A percentile compares a stretch with the other conserved stretches of the same genome.
These are phyloP conservation scores for Usnea hakonensis DNA, from an alignment of 495 filamentous ascomycete species.

Conservation along the genomic window DNA sequence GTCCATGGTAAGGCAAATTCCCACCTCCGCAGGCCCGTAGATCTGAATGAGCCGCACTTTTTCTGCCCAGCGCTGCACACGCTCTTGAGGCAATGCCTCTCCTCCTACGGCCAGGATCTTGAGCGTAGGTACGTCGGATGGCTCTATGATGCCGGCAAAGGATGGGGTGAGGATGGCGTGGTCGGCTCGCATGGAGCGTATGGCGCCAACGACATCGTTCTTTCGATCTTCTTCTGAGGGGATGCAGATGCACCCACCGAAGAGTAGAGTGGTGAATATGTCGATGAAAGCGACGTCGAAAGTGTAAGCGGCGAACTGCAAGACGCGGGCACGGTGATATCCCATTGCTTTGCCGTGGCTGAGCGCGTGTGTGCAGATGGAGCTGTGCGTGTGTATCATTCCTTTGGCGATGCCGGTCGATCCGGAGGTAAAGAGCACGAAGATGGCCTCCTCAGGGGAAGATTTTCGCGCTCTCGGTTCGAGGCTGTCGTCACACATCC, in stretches of 20 bases:
- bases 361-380: conserved; percentile 4
- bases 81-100: conserved; percentile 32
- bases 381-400: conserved; percentile 3
- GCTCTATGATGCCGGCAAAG: conserved; percentile 32
- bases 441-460: conserved; percentile 1
- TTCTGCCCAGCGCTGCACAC: conserved; percentile 38
- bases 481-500: background rate
- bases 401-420: conserved; percentile 70
- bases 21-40: conserved; percentile 50
- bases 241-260: conserved; percentile 36
- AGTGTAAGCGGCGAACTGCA: conserved; percentile 40
- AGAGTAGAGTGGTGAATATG: conserved; percentile 32
- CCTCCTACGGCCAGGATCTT: conserved; percentile 31
- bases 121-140: conserved; percentile 30
- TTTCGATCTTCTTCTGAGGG: conserved; percentile 24
- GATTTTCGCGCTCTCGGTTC: background rate
- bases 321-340: conserved; percentile 27
- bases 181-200: conserved; percentile 25
- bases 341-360: conserved; percentile 8
- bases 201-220: conserved; percentile 27
- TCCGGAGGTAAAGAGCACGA: conserved; percentile 70
- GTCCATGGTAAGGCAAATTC: conserved; percentile 17
- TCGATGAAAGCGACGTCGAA: conserved; percentile 39
- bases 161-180: conserved; percentile 28
- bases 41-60: conserved; percentile 42